Base-by-base conservation (phyloP, 768 basidiomycete genomes). In the Tulasnella sp. region DNA sequence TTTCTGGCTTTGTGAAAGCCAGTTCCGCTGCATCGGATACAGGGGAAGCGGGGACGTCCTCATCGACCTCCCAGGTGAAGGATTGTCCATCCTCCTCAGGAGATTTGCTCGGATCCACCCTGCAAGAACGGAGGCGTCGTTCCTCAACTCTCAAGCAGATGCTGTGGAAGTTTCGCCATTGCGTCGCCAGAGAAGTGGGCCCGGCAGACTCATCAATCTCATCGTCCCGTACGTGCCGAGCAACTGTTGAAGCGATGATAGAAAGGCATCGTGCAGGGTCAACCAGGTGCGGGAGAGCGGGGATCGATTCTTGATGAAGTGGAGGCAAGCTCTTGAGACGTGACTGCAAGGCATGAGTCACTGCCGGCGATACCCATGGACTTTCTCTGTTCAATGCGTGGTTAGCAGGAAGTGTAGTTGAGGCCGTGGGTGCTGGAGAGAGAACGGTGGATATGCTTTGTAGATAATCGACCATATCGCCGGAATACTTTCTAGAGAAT, bases 241-340 rank as follows among this genome's bases (percentile, higher is more conserved):
- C 90, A n/a, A 97, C 89, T 72, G 92, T 90, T 9, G 94, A 93
- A 12, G 92, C 90, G 80, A 96, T 88, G 77, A 91, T 89, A 22
- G 94, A 94, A 48, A 96, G 89, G 82, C 96, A 92, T 83, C 91
- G 91, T 2, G 94, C 92, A 75, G 94, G 87, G 84, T 97, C 96
- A 76, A 95, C 87, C 58, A 93, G 87, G 83, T 94, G 89, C 3
- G 95, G 94, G 41, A 93, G 88, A 50, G 90, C 87, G 16, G 94
- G 93, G 24, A 95, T 90, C 6, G 93, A 88, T 84, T 96, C 94
- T 82, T 90, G 88, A 80, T 91, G 88, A 37, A 96, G 86, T 22
- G 89, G 85, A 6, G 90, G 88, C 85, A 94, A 90, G 1, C 64
- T 37, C 16, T 37, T 20, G 31, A 34, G 31, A 5, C 64, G 64